These are phyloP conservation scores for Calonectria montana DNA, from an alignment of 2,329 filamentous ascomycete genomes.

Conservation along the genomic window DNA sequence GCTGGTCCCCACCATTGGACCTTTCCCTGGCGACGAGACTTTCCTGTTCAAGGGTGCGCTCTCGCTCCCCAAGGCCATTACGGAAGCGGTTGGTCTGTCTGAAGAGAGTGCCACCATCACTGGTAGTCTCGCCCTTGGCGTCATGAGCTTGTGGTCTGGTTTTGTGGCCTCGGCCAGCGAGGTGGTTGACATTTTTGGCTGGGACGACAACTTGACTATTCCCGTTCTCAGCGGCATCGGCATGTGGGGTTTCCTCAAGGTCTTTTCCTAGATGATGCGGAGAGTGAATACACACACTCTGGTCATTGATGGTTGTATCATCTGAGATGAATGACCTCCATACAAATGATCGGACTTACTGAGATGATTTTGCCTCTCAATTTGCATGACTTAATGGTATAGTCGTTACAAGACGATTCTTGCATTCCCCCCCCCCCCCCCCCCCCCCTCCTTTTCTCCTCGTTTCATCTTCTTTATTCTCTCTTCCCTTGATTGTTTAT, in stretches of 20 bases:
- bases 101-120: conserved; percentile 70
- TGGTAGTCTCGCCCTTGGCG: conserved; percentile 78
- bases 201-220: conserved; percentile 98
- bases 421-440: conserved; percentile 12
- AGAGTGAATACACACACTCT: conserved; percentile 3
- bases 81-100: conserved; percentile 71
- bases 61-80: conserved; percentile 71
- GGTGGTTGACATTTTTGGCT: conserved; percentile 89
- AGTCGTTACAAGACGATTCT: conserved; percentile 31
- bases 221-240: conserved; percentile 89
- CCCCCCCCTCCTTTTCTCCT: conserved; percentile 12
- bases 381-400: conserved; percentile 18
- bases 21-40: conserved; percentile 75
- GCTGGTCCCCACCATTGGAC: conserved; percentile 76
- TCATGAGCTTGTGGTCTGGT: conserved; percentile 90
- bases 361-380: not conserved
- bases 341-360: not conserved
- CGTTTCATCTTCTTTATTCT: conserved; percentile 27
- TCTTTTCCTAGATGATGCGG: conserved; percentile 72
- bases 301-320: not conserved
- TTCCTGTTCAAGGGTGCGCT: conserved; percentile 85
- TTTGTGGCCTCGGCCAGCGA: conserved; percentile 90
- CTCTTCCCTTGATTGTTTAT: conserved; percentile 22
- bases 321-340: not conserved
- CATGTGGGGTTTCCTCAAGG: conserved; percentile 90